Percentiles rank a stretch among this genome's conserved stretches.
Evolutionary conservation across 2,329 filamentous ascomycete species (phyloP).

Genomic region (Blastomyces parvus): DNA sequence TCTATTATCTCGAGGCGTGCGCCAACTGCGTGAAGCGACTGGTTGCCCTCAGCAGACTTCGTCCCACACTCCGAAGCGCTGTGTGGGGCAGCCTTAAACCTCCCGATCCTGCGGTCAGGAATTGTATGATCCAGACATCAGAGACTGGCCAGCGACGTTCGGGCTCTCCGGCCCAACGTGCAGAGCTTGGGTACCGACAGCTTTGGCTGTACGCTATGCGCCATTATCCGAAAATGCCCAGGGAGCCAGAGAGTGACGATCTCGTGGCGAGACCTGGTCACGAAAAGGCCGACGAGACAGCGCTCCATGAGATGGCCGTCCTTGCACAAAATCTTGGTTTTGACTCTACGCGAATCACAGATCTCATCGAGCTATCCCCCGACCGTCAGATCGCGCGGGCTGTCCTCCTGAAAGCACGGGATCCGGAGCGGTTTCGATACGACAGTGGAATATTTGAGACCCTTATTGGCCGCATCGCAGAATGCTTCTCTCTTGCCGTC

Average conservation of each 20-base stretch:
- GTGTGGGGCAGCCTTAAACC: not conserved
- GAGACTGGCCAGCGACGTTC: not conserved
- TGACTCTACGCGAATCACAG: constrained; percentile 15
- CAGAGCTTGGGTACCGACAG: not conserved
- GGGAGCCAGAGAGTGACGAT: not conserved
- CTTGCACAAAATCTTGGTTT: constrained; percentile 19
- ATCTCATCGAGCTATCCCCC: constrained; percentile 15
- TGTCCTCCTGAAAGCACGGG: constrained; percentile 19
- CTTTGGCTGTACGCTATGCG: not conserved
- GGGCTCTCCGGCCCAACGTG: not conserved
- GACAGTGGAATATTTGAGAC: constrained; percentile 14
- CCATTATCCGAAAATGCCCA: not conserved
- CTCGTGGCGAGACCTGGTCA: not conserved
- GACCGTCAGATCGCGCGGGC: constrained; percentile 18
- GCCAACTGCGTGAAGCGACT: not conserved
- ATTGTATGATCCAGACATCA: not conserved
- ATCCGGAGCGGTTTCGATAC: constrained; percentile 18
- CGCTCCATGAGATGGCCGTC: constrained; percentile 14
- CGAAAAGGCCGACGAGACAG: not conserved
- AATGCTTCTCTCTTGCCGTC: not conserved
- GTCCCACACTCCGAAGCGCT: not conserved
- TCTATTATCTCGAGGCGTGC: not conserved
- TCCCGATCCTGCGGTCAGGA: not conserved
- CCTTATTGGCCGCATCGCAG: constrained; percentile 13
- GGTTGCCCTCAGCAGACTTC: not conserved